These are phyloP conservation scores for Camelina sativa DNA, from an alignment of 345 rosid genomes.

Conservation along the genomic window DNA sequence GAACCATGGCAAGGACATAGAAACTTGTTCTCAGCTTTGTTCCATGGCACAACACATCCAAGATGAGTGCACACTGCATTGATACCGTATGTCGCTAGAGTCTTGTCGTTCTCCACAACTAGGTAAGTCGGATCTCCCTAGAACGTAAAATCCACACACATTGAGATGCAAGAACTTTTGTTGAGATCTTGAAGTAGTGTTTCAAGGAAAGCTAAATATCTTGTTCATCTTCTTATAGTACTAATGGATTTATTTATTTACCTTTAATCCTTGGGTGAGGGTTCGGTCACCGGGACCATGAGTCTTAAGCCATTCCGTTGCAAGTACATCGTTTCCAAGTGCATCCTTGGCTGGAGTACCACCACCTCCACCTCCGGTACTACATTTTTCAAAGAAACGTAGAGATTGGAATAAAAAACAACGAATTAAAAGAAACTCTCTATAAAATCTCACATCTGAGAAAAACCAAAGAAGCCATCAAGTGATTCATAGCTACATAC, in stretches of 20 bases:
- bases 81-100: conserved; percentile 80
- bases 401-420: conserved; percentile 5
- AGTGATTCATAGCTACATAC: not conserved
- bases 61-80: conserved; percentile 94
- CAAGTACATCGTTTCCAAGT: conserved; percentile 75
- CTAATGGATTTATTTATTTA: conserved; percentile 20
- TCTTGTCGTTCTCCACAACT: conserved; percentile 86
- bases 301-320: conserved; percentile 75
- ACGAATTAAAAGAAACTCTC: not conserved
- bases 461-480: not conserved
- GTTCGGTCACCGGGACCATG: conserved; percentile 92
- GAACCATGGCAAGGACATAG: conserved; percentile 98
- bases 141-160: not conserved
- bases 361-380: conserved; percentile 59
- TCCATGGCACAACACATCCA: conserved; percentile 95
- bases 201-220: not conserved
- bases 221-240: conserved; percentile 6
- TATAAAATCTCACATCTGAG: not conserved
- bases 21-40: conserved; percentile 89
- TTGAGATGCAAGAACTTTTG: conserved; percentile 12
- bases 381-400: conserved; percentile 34
- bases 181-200: not conserved
- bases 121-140: conserved; percentile 99
- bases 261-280: conserved; percentile 90
- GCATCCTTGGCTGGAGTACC: conserved; percentile 96